phyloP scores from a whole-genome alignment of 495 filamentous ascomycete genomes.

The Penicillium crystallinum region DNA sequence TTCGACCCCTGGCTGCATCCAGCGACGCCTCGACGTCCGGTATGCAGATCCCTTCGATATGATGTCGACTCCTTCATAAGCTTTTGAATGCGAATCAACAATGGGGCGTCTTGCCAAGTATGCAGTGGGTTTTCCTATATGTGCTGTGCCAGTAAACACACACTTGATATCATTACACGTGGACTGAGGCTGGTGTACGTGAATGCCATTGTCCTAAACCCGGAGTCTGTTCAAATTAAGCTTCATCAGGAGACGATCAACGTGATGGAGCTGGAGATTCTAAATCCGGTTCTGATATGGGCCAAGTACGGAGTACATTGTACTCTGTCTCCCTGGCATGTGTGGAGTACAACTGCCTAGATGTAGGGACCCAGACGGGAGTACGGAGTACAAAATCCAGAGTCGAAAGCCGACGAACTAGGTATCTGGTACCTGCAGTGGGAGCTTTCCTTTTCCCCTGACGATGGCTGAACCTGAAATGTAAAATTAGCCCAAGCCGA shows the following conservation, averaged over 20 bases:
- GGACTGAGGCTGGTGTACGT: not conserved
- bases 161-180: not conserved
- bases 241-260: not conserved
- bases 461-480: not conserved
- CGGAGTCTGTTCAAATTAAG: not conserved
- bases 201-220: not conserved
- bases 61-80: not conserved
- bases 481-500: not conserved
- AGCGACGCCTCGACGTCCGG: not conserved
- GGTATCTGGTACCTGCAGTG: not conserved
- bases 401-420: no score
- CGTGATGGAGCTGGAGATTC: not conserved
- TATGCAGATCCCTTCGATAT: constrained; percentile 2
- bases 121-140: not conserved
- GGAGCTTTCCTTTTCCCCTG: not conserved
- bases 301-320: not conserved
- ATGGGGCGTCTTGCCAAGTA: not conserved
- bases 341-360: no score
- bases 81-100: not conserved
- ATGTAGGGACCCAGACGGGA: no score
- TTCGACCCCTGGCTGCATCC: not conserved
- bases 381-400: not conserved
- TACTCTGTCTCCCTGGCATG: no score
- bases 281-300: not conserved
- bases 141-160: not conserved